Base-by-base conservation (phyloP, 768 basidiomycete species). In the Trametes gibbosa region DNA sequence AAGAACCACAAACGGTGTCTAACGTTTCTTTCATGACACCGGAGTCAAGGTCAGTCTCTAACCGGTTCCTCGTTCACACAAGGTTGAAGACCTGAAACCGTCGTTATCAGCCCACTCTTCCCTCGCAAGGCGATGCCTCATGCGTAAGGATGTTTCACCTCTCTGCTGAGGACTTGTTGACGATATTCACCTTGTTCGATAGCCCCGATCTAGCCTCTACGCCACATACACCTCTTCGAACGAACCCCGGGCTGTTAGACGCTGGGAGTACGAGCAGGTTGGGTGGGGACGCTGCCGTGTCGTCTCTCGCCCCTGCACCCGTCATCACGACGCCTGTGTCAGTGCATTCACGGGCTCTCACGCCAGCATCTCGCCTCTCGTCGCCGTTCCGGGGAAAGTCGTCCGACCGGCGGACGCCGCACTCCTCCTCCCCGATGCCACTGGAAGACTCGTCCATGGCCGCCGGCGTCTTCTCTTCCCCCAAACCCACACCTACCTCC, bases 321-420 rank as follows among this genome's bases (percentile, higher is more conserved):
- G 34, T 59, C 53, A 62, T 62, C 48, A 47, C 61, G 21, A 62
- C 52, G 29, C 61, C 61, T 3, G 51, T 39, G 5, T 56, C 54
- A 10, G 16, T 54, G 25, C 54, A 52, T 24, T 65, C 70, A 9
- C 63, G 69, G 58, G 53, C 63, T 40, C 45, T 66, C 46, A 56
- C 71, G 29, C 53, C 68, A 21, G 51, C 57, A 19, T 71, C 68
- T 34, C 53, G 54, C 16, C 67, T 69, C 14, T 70, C 74, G 10
- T 75, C 70, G 3, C 73, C 70, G 16, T 75, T 76, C 50, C 66
- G 68, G 53, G 68, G 66, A 46, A 66, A 63, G 43, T 42, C 63
- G 14, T 53, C 61, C 25, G 64, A 68, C 37, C 65, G 56, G 42
- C 55, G 54, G 4, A 37, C 56, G 21, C 58, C 66, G 4, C 63